Percentiles rank a stretch among this genome's conserved stretches.
Conservation (phyloP, 2,329 filamentous ascomycete species). For the Claviceps arundinis region DNA sequence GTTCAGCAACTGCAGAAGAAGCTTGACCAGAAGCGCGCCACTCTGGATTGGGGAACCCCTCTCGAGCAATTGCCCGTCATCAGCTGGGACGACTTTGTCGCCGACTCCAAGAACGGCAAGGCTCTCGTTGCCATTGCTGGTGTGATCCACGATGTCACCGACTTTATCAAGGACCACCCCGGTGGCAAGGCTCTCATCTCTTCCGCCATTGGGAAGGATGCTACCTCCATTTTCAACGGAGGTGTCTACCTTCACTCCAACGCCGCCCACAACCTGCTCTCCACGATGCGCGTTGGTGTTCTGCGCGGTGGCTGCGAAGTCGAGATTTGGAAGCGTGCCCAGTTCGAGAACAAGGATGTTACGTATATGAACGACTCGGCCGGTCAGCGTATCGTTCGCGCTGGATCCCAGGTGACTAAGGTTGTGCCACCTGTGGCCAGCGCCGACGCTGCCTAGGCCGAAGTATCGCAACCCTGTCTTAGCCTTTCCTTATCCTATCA, state of each 20-base stretch:
- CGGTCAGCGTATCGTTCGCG: slow-evolving; percentile 73
- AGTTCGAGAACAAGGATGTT: slow-evolving; percentile 73
- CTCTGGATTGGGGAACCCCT: slow-evolving; percentile 75
- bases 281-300: slow-evolving; percentile 78
- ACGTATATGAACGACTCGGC: slow-evolving; percentile 67
- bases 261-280: slow-evolving; percentile 77
- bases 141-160: slow-evolving; percentile 71
- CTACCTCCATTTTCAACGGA: slow-evolving; percentile 83
- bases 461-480: neutral
- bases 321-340: slow-evolving; percentile 83
- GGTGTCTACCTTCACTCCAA: slow-evolving; percentile 86
- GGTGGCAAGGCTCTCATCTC: slow-evolving; percentile 79
- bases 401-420: slow-evolving; percentile 75
- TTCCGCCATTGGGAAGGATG: slow-evolving; percentile 73
- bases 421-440: slow-evolving; percentile 66
- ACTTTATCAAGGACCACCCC: slow-evolving; percentile 83
- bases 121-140: slow-evolving; percentile 67
- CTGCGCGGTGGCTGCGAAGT: slow-evolving; percentile 79
- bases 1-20: slow-evolving; percentile 87
- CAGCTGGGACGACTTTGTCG: slow-evolving; percentile 75
- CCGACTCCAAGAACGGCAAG: slow-evolving; percentile 62
- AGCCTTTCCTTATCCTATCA: neutral
- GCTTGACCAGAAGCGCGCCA: slow-evolving; percentile 72
- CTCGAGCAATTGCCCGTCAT: slow-evolving; percentile 77
- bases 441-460: slow-evolving; percentile 62